Conservation (phyloP, 768 basidiomycete genomes). For the Arthromyces matolae region DNA sequence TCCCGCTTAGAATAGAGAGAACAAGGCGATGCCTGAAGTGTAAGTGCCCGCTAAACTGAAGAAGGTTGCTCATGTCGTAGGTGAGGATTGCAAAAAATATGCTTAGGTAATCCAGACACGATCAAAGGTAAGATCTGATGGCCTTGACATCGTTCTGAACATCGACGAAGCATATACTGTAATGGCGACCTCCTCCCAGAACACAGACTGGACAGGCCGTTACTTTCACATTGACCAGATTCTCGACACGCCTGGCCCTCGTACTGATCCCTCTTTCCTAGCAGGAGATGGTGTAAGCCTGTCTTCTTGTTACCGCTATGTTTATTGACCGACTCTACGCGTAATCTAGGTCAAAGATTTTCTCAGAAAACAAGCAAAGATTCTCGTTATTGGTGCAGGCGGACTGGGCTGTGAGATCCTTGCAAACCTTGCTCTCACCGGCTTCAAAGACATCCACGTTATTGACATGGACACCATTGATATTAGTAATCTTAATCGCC, state of each 20-base stretch:
- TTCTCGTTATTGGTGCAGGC: constrained; percentile 96
- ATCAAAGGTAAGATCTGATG: constrained; percentile 10
- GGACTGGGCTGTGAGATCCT: constrained; percentile 97
- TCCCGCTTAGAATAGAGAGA: constrained; percentile 86
- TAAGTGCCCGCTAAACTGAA: constrained; percentile 76
- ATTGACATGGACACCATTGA: constrained; percentile 99
- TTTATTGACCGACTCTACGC: constrained; percentile 1
- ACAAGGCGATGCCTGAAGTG: constrained; percentile 82
- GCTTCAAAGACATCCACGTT: constrained; percentile 98
- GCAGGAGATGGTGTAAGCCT: constrained; percentile 77
- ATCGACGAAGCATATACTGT: no score
- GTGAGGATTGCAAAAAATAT: constrained; percentile 16
- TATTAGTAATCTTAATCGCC: constrained; percentile 96
- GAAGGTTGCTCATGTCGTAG: constrained; percentile 37
- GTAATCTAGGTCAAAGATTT: constrained; percentile 76
- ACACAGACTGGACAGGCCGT: constrained; percentile 48
- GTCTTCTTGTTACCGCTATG: not conserved
- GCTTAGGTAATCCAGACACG: constrained; percentile 19
- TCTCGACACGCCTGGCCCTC: constrained; percentile 81
- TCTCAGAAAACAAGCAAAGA: constrained; percentile 79
- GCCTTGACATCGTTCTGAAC: not conserved
- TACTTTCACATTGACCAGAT: constrained; percentile 86
- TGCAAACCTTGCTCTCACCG: constrained; percentile 91
- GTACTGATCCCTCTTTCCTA: constrained; percentile 79
- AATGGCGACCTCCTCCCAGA: constrained; percentile 8